phyloP scores from a whole-genome alignment of 768 basidiomycete genomes.

The Udeniomyces megalosporus region DNA sequence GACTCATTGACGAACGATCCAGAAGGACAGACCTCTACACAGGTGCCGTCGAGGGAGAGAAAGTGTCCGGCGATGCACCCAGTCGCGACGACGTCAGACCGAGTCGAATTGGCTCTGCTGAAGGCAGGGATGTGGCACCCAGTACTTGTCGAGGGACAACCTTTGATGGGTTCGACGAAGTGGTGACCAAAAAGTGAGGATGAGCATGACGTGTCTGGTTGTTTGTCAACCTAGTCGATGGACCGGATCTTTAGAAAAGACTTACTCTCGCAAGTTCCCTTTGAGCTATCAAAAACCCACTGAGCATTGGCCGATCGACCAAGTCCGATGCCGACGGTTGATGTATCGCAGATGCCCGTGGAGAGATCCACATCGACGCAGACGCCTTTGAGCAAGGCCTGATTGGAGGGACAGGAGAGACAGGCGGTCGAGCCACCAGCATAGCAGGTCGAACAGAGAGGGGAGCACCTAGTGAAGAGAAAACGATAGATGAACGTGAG shows the following conservation, averaged over 20 bases:
- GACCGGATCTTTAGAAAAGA: too few species aligned
- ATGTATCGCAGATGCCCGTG: constrained; percentile 46
- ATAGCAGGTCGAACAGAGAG: constrained; percentile 52
- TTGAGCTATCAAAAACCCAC: constrained; percentile 62
- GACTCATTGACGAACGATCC: constrained; percentile 55
- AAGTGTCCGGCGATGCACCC: constrained; percentile 62
- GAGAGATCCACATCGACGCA: constrained; percentile 51
- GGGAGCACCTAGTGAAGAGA: constrained; percentile 40
- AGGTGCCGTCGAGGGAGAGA: constrained; percentile 47
- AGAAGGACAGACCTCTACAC: constrained; percentile 52
- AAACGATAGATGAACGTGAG: constrained; percentile 34
- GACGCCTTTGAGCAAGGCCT: constrained; percentile 46
- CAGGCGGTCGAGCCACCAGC: constrained; percentile 47
- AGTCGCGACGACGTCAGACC: constrained; percentile 53
- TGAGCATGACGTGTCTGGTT: too few species aligned
- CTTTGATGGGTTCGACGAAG: constrained; percentile 29
- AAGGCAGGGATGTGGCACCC: constrained; percentile 61
- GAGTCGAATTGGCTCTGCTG: constrained; percentile 43
- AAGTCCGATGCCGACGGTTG: neutral
- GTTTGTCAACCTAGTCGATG: too few species aligned
- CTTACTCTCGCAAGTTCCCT: constrained; percentile 69
- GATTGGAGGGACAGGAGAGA: constrained; percentile 46
- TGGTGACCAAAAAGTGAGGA: neutral
- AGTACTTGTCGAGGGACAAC: constrained; percentile 68
- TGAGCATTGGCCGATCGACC: constrained; percentile 37